Base-by-base conservation (phyloP, 2,329 filamentous ascomycete species). In the Knufia fluminis region DNA sequence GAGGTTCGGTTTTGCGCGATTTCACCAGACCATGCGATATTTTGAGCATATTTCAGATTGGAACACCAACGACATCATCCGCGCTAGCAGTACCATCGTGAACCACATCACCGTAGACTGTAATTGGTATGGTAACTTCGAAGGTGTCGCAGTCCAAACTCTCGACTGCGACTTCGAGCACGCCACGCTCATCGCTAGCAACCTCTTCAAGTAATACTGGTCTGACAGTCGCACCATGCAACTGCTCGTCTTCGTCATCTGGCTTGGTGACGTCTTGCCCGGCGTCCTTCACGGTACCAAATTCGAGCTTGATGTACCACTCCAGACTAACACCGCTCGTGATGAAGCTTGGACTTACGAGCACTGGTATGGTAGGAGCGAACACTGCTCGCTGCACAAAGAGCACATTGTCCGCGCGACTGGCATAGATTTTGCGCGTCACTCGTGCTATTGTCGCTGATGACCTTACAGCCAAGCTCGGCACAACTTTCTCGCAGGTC, bases 281-380 rank as follows among this genome's bases (percentile, higher is more conserved):
- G 54, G 35, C 54, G 33, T 76, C 63, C 16, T 76, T 79, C 4
- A 86, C 83, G 4, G 91, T 91, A 22, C 95, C 89, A 67, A 98
- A 98, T 67, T 97, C 90, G 51, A 98, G 80, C 1, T 87, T 75
- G 28, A 98, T 72, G 64, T 85, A 86, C 92, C 92, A 98, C 57
- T 88, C 85, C 22, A 96, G 71, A 55, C 79, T 85, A 3, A 98
- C 79, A 1, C 90, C 90, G 53, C 82, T 94, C 0, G 92, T 98
- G 41, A 94, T 78, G 58, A 98, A 94, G 55, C 92, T 89, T 0
- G 92, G 92, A 1, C 90, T 95, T 0, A 87, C 89, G 12, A 76
- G 76, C 16, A 85, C 77, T 0, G 92, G 92, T 43, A 98, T 89
- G 0, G 86, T 85, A 0, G 89, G 85, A 7, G 76, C 82, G 61